These are phyloP conservation scores for Phytopythium kandeliae DNA, from an alignment of 352 stramenopile species.

Conservation along the genomic window DNA sequence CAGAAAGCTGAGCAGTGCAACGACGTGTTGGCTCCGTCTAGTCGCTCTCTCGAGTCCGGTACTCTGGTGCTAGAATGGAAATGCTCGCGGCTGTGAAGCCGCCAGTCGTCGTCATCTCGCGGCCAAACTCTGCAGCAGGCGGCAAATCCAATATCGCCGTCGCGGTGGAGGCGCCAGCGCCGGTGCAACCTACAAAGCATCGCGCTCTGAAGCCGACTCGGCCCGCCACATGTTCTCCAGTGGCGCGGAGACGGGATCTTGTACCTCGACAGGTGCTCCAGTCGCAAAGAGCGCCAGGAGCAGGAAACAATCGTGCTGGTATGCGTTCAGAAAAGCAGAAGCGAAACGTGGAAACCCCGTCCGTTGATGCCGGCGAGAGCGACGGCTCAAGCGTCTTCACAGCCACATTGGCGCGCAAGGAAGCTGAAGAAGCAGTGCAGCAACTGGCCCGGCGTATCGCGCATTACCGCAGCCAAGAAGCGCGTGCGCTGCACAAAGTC, in stretches of 20 bases:
- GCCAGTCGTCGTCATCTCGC: not conserved
- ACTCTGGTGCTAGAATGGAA: not conserved
- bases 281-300: not conserved
- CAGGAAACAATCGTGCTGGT: not conserved
- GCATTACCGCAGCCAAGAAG: conserved; percentile 47
- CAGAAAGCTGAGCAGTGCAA: no score
- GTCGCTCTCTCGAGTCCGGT: not conserved
- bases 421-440: conserved; percentile 38
- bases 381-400: conserved; percentile 30
- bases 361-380: not conserved
- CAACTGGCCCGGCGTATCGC: conserved; percentile 44
- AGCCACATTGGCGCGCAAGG: conserved; percentile 41
- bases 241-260: conserved; percentile 1
- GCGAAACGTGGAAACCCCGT: not conserved
- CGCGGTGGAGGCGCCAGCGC: not conserved
- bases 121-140: not conserved
- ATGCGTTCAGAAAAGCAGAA: no score
- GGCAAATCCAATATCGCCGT: not conserved
- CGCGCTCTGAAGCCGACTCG: not conserved
- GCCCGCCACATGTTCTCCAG: not conserved
- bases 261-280: conserved; percentile 2
- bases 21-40: no score
- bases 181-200: not conserved
- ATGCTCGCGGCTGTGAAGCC: not conserved
- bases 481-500: conserved; percentile 46